Evolutionary conservation across 192 early-diverging fungal species (phyloP).

Genomic region (Backusella australiensis): DNA sequence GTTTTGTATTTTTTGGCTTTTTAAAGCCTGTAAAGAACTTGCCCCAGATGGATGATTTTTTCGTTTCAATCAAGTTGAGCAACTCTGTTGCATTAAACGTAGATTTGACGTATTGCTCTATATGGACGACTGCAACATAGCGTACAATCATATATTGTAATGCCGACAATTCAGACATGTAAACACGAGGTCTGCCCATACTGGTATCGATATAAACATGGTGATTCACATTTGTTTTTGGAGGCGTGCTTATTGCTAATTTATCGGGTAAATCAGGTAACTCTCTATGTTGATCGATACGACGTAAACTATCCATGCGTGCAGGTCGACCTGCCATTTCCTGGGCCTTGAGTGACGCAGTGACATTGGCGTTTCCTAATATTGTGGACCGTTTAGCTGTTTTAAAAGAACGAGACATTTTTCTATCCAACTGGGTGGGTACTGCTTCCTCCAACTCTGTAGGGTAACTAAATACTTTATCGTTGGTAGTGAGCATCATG

Average conservation of each 20-base stretch:
- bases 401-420: slow-evolving; percentile 31
- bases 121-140: slow-evolving; percentile 74
- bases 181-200: slow-evolving; percentile 21
- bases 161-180: slow-evolving; percentile 65
- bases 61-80: slow-evolving; percentile 69
- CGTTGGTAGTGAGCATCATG: not conserved
- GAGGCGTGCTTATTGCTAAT: not conserved
- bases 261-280: not conserved
- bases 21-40: slow-evolving; percentile 65
- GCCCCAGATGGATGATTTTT: slow-evolving; percentile 76
- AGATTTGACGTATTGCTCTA: slow-evolving; percentile 71
- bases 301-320: slow-evolving; percentile 20
- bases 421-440: slow-evolving; percentile 16
- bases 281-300: slow-evolving; percentile 15
- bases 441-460: not conserved
- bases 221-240: not conserved
- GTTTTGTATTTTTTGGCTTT: slow-evolving; percentile 33
- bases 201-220: not conserved
- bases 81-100: slow-evolving; percentile 72
- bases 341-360: slow-evolving; percentile 1
- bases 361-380: slow-evolving; percentile 15
- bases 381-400: slow-evolving; percentile 30
- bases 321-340: slow-evolving; percentile 11
- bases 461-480: slow-evolving; percentile 8
- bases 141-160: slow-evolving; percentile 79